Percentiles rank a stretch among this genome's conserved stretches.
Evolutionary conservation across 2,329 filamentous ascomycete genomes (phyloP).

Genomic region (Endoconidiophora laricicola): DNA sequence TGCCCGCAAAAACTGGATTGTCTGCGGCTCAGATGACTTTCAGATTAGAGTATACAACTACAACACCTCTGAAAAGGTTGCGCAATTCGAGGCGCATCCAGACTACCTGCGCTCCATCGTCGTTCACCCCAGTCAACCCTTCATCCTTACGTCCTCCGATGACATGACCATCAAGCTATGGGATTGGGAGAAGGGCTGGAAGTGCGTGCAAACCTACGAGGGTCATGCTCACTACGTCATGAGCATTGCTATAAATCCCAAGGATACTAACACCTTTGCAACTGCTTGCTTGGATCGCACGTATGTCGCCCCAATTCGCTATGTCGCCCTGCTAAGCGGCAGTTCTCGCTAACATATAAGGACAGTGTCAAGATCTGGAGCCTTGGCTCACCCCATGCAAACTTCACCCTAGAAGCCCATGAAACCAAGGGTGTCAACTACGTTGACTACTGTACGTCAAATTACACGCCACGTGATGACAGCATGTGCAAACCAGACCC

Average conservation of each 20-base stretch:
- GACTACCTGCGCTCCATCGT: slow-evolving; percentile 97
- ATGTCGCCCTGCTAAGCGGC: not conserved
- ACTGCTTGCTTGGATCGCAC: slow-evolving; percentile 79
- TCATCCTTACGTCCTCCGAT: slow-evolving; percentile 89
- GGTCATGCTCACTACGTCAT: slow-evolving; percentile 95
- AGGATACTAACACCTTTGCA: slow-evolving; percentile 82
- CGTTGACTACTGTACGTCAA: slow-evolving; percentile 54
- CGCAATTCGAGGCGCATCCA: slow-evolving; percentile 89
- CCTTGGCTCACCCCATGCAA: slow-evolving; percentile 79
- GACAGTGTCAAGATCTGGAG: slow-evolving; percentile 93
- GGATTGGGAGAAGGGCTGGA: slow-evolving; percentile 99
- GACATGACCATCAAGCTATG: slow-evolving; percentile 98
- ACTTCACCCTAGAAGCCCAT: slow-evolving; percentile 92
- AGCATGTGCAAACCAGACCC: not conserved
- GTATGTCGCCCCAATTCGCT: not conserved
- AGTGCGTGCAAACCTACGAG: slow-evolving; percentile 92
- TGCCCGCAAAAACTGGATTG: slow-evolving; percentile 97
- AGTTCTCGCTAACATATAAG: not conserved
- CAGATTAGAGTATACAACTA: slow-evolving; percentile 87
- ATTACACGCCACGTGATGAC: not conserved
- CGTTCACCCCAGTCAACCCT: slow-evolving; percentile 88
- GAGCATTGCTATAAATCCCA: slow-evolving; percentile 92
- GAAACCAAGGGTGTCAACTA: slow-evolving; percentile 97
- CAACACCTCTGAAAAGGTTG: slow-evolving; percentile 98
- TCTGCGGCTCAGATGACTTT: slow-evolving; percentile 90